These are phyloP conservation scores for Gentiana macrophylla DNA, from an alignment of 257 asterid species.

Conservation along the genomic window DNA sequence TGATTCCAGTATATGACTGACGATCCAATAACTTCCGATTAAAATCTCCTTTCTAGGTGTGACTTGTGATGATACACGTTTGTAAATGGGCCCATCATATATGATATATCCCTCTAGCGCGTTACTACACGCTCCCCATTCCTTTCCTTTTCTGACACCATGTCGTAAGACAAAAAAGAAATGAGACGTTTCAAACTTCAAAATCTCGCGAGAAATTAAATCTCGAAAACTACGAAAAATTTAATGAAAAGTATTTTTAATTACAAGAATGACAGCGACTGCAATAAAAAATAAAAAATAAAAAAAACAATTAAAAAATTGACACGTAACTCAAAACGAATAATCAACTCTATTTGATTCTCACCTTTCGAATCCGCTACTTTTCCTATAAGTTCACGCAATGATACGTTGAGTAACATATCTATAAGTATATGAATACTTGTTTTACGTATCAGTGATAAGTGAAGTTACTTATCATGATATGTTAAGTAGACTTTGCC, in stretches of 20 bases:
- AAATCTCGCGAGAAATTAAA: too few relatives aligned
- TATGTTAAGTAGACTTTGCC: constrained; percentile 50
- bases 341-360: constrained; percentile 67
- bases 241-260: neutral
- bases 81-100: constrained; percentile 17
- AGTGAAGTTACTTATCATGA: constrained; percentile 25
- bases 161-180: constrained; percentile 10
- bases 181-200: neutral
- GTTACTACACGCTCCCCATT: constrained; percentile 8
- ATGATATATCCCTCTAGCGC: neutral
- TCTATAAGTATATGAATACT: too few relatives aligned
- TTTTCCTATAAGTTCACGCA: constrained; percentile 49
- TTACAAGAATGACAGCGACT: neutral
- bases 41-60: neutral
- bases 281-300: neutral
- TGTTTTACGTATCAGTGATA: constrained; percentile 20
- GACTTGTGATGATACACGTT: neutral
- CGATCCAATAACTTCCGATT: too few relatives aligned
- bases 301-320: too few relatives aligned
- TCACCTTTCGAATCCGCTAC: constrained; percentile 73
- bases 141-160: constrained; percentile 14
- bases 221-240: neutral
- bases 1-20: too few relatives aligned
- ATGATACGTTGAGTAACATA: constrained; percentile 5
- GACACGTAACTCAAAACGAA: constrained; percentile 29